These are phyloP conservation scores for Daldinia bambusicola DNA, from an alignment of 495 filamentous ascomycete genomes.

Conservation along the genomic window DNA sequence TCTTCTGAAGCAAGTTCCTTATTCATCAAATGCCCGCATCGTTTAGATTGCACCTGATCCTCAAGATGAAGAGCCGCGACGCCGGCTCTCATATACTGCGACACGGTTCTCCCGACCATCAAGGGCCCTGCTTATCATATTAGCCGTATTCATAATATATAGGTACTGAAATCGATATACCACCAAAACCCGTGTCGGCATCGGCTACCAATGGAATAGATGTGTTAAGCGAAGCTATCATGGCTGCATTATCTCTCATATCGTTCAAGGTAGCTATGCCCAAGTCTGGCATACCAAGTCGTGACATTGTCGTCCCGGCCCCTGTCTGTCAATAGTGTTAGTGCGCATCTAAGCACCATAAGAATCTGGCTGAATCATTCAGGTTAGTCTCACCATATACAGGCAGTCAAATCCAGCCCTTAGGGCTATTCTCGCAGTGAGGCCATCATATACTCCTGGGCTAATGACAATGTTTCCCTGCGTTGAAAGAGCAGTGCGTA, in stretches of 20 bases:
- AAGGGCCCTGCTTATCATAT: not conserved
- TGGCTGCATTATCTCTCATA: slow-evolving; percentile 1
- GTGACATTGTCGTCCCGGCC: not conserved
- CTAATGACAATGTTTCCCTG: not conserved
- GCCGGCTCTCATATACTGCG: not conserved
- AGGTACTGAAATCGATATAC: not conserved
- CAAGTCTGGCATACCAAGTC: not conserved
- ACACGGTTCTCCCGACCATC: not conserved
- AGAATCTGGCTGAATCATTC: not conserved
- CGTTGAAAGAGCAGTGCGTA: not conserved
- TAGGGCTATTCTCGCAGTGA: not conserved
- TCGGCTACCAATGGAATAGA: not conserved
- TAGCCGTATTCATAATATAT: not conserved
- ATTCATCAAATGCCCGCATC: not conserved
- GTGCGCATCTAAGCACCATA: not conserved
- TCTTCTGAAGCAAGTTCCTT: not conserved
- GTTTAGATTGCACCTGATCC: slow-evolving; percentile 3
- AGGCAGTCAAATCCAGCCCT: not conserved
- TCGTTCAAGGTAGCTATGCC: not conserved
- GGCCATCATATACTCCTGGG: not conserved
- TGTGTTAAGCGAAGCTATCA: not conserved
- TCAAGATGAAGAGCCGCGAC: not conserved
- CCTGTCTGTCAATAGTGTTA: not conserved
- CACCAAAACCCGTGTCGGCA: not conserved
- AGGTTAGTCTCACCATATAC: not conserved